Base-by-base conservation (phyloP, 305 asterid genomes). In the Fraxinus nigra region DNA sequence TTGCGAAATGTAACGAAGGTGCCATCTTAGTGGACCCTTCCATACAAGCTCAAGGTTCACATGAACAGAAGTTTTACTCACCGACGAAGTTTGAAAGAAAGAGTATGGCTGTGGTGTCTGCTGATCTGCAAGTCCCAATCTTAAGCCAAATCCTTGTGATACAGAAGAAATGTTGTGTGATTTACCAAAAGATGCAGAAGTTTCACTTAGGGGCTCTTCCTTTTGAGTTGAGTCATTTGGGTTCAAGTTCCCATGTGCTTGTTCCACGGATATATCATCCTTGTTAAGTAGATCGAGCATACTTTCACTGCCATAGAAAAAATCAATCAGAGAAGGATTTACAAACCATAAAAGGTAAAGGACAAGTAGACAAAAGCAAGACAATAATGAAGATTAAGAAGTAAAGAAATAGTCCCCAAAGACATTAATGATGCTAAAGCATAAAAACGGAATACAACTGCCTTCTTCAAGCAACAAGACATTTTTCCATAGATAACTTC, bases 31-130 rank as follows among this genome's bases (percentile, higher is more conserved):
- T 65, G 56, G 81, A 83, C 48, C 72, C 75, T 70, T 74, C 65
- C 28, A 46, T 65, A 26, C 16, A 76, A 82, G 69, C 59, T 69
- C 78, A 74, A 76, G 82, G 77, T 82, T 34, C 40, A 14, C 78
- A 80, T 9, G 14, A 76, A 32, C 28, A 76, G 33, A 82, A 63
- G 80, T 83, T 72, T 37, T 37, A 84, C 92, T 84, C 81, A 93
- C 92, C 91, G 82, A 80, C 26, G 78, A 86, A 32, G 90, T 84
- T 72, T 87, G 87, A 72, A 79, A 79, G 79, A 85, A 83, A 48
- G 88, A 80, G 92, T 83, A 67, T 0, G 92, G 83, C 33, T 84
- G 86, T 77, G 87, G 87, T 40, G 83, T 82, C 84, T 80, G 77
- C 75, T 88, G 81, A 81, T 84, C 85, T 26, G 87, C 85, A 77